Evolutionary conservation across 257 asterid species (phyloP), one percentile per base, ranked within the genome.

Genomic region (Nicotiana undulata): DNA sequence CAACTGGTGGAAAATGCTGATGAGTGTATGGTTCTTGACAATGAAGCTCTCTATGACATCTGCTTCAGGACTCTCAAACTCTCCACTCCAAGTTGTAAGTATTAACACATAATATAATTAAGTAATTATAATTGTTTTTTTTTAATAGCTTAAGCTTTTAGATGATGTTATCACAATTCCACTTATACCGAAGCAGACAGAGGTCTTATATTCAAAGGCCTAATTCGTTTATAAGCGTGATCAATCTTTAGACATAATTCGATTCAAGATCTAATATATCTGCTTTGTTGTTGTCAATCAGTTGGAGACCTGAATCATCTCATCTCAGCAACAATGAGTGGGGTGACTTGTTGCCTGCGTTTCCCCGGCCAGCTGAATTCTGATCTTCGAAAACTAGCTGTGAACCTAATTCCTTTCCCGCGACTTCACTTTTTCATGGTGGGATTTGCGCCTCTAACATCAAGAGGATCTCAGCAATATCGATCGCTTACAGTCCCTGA

Each of bases 261-360:
- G 24, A 37, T 49, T 6, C 46, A 26, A 40, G 12, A 9, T 58
- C 15, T 15, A 16, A 37, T 28, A 72, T 15, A 22, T 17, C 29
- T 55, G 59, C 1, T 34, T n/a, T 60, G 7, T 56, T 78, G 76
- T 56, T 24, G 24, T 82, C 6, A 29, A 78, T 82, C 81, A 80
- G 86, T 83, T 75, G 86, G 86, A 63, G 86, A 83, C 81, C 77
- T 83, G 81, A 83, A 83, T 75, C 86, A 83, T 56, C 63, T 83
- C 28, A 83, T 83, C 37, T 83, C 86, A 56, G 81, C 81, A 58
- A 83, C 86, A 58, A 83, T 83, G 86, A 83, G 86, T 64, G 86
- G 86, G 32, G 83, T 83, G 37, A 83, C 86, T 0, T 80, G 84
- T 76, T 83, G 86, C 34, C 51, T 83, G 83, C 77, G 86, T 37